Evolutionary conservation across 164 flowering plant species (phyloP).

Genomic region (Nymphaea thermarum): DNA sequence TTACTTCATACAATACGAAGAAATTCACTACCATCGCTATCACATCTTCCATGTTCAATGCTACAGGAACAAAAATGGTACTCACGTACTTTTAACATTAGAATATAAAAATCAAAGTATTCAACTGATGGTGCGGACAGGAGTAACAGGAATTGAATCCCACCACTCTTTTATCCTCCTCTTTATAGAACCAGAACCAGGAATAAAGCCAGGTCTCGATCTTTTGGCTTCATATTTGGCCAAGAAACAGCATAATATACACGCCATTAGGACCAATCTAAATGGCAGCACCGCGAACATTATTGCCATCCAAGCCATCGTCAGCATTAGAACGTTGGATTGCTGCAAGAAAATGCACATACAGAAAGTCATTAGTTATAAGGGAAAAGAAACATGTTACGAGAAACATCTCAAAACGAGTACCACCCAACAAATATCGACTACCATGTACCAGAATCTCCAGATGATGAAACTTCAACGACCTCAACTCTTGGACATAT

Average conservation of each 20-base stretch:
- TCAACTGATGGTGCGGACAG: conserved; percentile 34
- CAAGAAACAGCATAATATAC: conserved; percentile 10
- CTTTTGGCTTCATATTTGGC: neutral
- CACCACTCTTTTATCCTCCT: conserved; percentile 80
- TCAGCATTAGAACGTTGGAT: conserved; percentile 42
- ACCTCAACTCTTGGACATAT: too few species aligned
- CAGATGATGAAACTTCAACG: too few species aligned
- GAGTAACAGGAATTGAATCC: conserved; percentile 69
- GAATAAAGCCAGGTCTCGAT: neutral
- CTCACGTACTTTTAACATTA: too few species aligned
- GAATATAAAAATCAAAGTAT: neutral
- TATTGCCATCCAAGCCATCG: conserved; percentile 25
- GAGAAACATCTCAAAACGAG: too few species aligned
- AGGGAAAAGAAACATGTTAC: neutral
- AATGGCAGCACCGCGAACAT: conserved; percentile 51
- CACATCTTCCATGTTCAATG: too few species aligned
- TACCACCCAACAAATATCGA: too few species aligned
- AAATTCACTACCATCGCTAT: too few species aligned
- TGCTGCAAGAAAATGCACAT: conserved; percentile 43
- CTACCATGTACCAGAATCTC: too few species aligned
- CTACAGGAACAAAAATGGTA: too few species aligned
- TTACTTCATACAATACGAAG: too few species aligned
- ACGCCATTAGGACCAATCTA: conserved; percentile 39
- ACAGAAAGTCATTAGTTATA: neutral
- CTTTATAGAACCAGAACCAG: conserved; percentile 4